Evolutionary conservation across 345 rosid genomes (phyloP).

Genomic region (Aquilaria sinensis): DNA sequence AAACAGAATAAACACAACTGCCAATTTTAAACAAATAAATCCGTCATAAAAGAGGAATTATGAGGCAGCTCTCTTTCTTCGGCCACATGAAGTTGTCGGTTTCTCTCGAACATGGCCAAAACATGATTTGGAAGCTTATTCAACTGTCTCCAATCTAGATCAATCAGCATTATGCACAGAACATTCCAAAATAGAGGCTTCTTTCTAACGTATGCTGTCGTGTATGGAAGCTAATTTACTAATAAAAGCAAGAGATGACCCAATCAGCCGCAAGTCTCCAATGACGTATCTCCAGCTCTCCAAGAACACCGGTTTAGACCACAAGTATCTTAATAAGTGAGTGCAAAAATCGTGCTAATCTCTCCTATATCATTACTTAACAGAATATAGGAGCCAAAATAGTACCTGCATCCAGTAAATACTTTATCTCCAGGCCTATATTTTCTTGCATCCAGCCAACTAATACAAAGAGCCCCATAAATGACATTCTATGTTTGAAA

Average conservation of each 20-base stretch:
- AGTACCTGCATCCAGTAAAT: not conserved
- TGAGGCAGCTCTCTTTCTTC: too few species aligned
- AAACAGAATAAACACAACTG: too few species aligned
- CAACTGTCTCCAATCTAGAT: too few species aligned
- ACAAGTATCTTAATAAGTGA: not conserved
- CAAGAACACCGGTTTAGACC: slow-evolving; percentile 6
- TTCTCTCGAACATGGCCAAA: too few species aligned
- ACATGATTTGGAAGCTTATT: too few species aligned
- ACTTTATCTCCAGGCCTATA: not conserved
- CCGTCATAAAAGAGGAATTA: too few species aligned
- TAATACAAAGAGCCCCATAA: not conserved
- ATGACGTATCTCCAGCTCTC: slow-evolving; percentile 2
- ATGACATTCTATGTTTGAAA: not conserved
- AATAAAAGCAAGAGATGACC: slow-evolving; percentile 4
- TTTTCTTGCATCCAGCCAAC: slow-evolving; percentile 9
- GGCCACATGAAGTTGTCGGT: too few species aligned
- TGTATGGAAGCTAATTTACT: not conserved
- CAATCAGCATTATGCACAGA: too few species aligned
- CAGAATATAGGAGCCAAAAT: not conserved
- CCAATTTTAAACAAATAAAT: too few species aligned
- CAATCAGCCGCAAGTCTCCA: slow-evolving; percentile 5
- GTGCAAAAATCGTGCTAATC: slow-evolving; percentile 3
- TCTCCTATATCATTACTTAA: not conserved
- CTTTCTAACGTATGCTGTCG: too few species aligned
- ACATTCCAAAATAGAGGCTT: too few species aligned